Base-by-base conservation (phyloP, 306 rosid genomes). In the apple (Malus domestica) region DNA sequence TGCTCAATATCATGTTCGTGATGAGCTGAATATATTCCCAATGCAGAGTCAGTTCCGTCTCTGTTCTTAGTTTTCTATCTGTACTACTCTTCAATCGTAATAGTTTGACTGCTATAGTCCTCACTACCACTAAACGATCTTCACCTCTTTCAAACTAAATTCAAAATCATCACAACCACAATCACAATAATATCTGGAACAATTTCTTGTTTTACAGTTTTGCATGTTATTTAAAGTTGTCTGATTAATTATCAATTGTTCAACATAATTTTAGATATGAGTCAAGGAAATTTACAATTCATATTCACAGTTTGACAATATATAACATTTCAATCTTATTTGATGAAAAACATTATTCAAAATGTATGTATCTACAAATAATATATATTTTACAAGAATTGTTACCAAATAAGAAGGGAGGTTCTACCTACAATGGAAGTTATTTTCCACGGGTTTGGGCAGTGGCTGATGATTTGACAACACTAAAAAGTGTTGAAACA, bases 391-490 rank as follows among this genome's bases (percentile, higher is more conserved):
- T 12, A 33, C 8, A 33, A 33, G 8, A 33, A 33, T 51, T 30
- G n/a, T 58, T 73, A 59, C 27, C 68, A 67, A 59, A 35, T 58
- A 14, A 35, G 67, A 72, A 60, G 42, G 58, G 77, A 59, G 77
- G 58, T 42, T 25, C 71, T 44, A 25, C 11, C 1, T 6, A 51
- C 33, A 62, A 35, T 22, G 44, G 62, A 52, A 74, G 51, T 66
- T 60, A 61, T 70, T 40, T 42, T 69, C 5, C 32, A 71, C 22
- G 1, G 20, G 23, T 44, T 27, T 27, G 68, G 42, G 70, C 68
- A 30, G 58, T 74, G 65, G 68, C 55, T 55, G 68, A 75, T 45
- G 91, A 93, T 87, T 88, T 89, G 97, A 93, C 92, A 81, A 19
- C 98, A 93, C 96, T 87, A 32, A 32, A 79, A 72, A 60, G 83